Conservation (phyloP, 2,329 filamentous ascomycete genomes). For the Fusarium coicis region DNA sequence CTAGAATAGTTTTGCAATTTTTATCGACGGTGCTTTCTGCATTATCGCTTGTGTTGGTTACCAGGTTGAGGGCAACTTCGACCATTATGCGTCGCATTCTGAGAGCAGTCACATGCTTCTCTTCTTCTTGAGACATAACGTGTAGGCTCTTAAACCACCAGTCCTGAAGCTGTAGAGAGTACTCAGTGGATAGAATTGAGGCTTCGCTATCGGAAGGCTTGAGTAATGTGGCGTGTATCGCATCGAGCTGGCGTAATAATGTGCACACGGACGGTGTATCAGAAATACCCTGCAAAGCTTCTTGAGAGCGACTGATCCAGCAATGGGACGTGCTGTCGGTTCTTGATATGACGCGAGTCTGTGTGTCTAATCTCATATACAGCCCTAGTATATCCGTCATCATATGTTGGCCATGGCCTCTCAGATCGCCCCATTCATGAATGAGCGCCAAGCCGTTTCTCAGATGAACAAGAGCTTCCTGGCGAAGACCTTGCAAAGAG, state of each 20-base stretch:
- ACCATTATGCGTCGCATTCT: not conserved
- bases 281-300: rapidly evolving
- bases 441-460: not conserved
- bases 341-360: not conserved
- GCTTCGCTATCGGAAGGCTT: rapidly evolving
- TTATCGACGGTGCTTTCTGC: rapidly evolving
- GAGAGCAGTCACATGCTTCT: not conserved
- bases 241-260: not conserved
- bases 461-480: not conserved
- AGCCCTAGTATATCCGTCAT: not conserved
- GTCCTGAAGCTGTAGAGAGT: not conserved
- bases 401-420: rapidly evolving
- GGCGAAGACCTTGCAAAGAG: not conserved
- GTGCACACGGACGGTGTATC: not conserved
- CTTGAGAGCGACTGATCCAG: not conserved
- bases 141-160: rapidly evolving
- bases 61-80: not conserved
- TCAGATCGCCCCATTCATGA: not conserved
- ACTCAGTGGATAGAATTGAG: rapidly evolving
- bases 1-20: rapidly evolving
- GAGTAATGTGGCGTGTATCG: not conserved
- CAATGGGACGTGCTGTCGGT: rapidly evolving
- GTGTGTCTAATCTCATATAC: not conserved
- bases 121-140: not conserved
- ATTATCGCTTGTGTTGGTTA: rapidly evolving